Evolutionary conservation across 176 grass and related monocot genomes (phyloP).

Genomic region (Hyparrhenia diplandra): DNA sequence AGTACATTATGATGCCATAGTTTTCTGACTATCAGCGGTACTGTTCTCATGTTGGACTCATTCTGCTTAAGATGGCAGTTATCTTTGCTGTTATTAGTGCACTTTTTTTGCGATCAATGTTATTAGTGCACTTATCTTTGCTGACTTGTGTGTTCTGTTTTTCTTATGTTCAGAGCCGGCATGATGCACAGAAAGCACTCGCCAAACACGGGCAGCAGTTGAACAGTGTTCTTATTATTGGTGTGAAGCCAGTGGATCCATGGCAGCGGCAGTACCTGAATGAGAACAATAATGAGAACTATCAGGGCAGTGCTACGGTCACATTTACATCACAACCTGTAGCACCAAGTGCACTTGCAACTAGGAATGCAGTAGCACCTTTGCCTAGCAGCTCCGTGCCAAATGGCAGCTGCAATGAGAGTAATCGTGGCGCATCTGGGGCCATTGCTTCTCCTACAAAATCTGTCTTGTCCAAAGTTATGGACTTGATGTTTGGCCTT

Average conservation of each 20-base stretch:
- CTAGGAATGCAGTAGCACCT: slow-evolving; percentile 24
- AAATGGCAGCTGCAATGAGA: slow-evolving; percentile 37
- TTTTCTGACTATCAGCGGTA: background rate
- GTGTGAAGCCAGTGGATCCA: slow-evolving; percentile 70
- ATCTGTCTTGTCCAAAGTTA: slow-evolving; percentile 65
- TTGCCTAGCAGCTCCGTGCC: slow-evolving; percentile 39
- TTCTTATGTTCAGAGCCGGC: slow-evolving; percentile 42
- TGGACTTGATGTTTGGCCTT: slow-evolving; percentile 92
- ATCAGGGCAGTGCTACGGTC: slow-evolving; percentile 25
- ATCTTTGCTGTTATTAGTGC: background rate
- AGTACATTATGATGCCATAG: background rate
- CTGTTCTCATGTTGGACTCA: background rate
- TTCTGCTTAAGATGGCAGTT: background rate
- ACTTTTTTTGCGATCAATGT: too few relatives aligned
- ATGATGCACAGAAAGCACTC: slow-evolving; percentile 79
- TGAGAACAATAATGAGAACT: slow-evolving; percentile 35
- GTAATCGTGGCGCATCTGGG: slow-evolving; percentile 20
- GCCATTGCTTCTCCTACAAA: slow-evolving; percentile 83
- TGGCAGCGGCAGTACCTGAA: slow-evolving; percentile 62
- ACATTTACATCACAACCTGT: slow-evolving; percentile 41
- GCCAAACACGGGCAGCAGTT: slow-evolving; percentile 64
- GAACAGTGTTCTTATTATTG: slow-evolving; percentile 84
- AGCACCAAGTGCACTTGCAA: slow-evolving; percentile 25
- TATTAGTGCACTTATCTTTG: background rate
- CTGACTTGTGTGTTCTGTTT: background rate